Conservation (phyloP, 257 asterid species). For the Solanum clarkiae region DNA sequence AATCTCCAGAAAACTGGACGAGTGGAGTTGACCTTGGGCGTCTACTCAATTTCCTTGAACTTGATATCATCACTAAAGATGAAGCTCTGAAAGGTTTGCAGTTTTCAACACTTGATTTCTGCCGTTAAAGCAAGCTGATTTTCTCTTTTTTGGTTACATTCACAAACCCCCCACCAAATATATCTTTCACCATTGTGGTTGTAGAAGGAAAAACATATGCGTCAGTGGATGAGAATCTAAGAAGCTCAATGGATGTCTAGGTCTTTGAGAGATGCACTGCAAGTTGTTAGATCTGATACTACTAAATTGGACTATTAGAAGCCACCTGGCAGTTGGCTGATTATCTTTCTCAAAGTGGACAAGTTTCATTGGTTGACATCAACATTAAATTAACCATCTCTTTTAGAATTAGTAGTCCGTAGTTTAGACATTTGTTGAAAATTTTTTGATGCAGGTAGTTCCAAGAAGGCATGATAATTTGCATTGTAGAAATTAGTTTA, state of each 20-base stretch:
- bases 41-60: slow-evolving; percentile 90
- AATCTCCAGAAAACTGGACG: slow-evolving; percentile 97
- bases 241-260: not conserved
- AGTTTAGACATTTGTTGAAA: not conserved
- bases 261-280: not conserved
- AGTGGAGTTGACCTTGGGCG: slow-evolving; percentile 98
- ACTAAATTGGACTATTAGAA: not conserved
- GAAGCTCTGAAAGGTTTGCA: slow-evolving; percentile 68
- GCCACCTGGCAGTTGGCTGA: not conserved
- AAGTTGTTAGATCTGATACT: not conserved
- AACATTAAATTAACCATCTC: not conserved
- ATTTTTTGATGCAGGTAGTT: not conserved
- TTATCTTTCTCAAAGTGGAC: not conserved
- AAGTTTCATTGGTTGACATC: not conserved
- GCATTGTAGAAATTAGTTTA: not conserved
- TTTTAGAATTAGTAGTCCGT: not conserved
- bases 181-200: not conserved
- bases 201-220: not conserved
- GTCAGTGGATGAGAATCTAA: not conserved
- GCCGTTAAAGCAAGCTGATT: not conserved
- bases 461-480: not conserved
- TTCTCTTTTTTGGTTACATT: not conserved
- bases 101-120: slow-evolving; percentile 1
- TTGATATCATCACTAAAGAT: slow-evolving; percentile 62
- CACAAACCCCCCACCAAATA: not conserved